These are phyloP conservation scores for Rheum nobile DNA, from an alignment of 148 eudicot species.

Conservation along the genomic window DNA sequence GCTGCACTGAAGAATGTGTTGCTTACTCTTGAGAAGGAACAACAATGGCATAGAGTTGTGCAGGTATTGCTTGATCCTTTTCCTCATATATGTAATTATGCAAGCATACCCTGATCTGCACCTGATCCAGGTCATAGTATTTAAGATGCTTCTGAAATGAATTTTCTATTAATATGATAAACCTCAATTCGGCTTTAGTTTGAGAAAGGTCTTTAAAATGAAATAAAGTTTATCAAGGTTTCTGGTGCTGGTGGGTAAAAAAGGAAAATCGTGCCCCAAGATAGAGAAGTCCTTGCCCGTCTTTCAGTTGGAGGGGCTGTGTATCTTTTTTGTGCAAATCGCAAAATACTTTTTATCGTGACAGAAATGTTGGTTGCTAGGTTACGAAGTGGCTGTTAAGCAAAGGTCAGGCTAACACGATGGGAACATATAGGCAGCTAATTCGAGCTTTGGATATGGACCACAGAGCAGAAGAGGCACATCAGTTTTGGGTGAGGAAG, in stretches of 20 bases:
- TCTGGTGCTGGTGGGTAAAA: background rate
- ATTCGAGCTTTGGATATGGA: conserved; percentile 88
- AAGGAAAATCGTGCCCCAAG: background rate
- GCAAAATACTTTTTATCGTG: background rate
- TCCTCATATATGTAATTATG: background rate
- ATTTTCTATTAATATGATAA: background rate
- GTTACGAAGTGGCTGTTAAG: conserved; percentile 94
- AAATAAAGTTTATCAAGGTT: background rate
- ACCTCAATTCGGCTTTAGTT: background rate
- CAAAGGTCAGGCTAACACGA: conserved; percentile 90
- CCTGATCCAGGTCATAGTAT: background rate
- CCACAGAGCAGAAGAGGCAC: conserved; percentile 74
- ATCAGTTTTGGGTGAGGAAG: conserved; percentile 75
- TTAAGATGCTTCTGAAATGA: background rate
- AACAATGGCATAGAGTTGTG: conserved; percentile 80
- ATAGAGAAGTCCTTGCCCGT: background rate
- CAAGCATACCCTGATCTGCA: background rate
- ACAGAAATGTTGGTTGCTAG: conserved; percentile 10
- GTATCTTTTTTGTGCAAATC: background rate
- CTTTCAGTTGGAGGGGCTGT: background rate
- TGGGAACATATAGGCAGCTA: conserved; percentile 71
- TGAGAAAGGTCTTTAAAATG: background rate
- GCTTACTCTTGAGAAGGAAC: conserved; percentile 58
- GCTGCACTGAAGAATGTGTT: conserved; percentile 57
- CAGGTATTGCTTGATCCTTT: conserved; percentile 26